A percentile compares a stretch with the other conserved stretches of the same genome.
phyloP scores from a whole-genome alignment of 345 rosid species.

The Salix viminalis region DNA sequence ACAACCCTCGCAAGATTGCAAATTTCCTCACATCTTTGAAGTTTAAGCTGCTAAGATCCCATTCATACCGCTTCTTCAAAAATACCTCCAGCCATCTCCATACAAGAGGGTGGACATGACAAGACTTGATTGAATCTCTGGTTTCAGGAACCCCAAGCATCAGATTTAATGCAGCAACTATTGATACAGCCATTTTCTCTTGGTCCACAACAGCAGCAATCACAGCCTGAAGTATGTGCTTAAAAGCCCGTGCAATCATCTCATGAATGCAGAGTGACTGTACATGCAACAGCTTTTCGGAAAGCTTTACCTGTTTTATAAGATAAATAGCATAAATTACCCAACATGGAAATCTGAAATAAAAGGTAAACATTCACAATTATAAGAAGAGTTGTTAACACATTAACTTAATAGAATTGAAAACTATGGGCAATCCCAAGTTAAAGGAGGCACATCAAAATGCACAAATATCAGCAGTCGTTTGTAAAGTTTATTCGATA shows the following conservation, averaged over 20 bases:
- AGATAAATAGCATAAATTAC: conserved; percentile 22
- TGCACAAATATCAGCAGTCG: background rate
- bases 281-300: conserved; percentile 90
- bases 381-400: background rate
- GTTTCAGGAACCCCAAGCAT: conserved; percentile 80
- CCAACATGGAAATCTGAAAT: conserved; percentile 7
- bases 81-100: conserved; percentile 91
- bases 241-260: conserved; percentile 94
- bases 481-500: background rate
- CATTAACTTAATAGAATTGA: background rate
- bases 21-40: conserved; percentile 85
- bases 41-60: conserved; percentile 72
- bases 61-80: conserved; percentile 83
- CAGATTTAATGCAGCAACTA: conserved; percentile 85
- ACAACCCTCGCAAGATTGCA: conserved; percentile 84
- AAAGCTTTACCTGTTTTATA: conserved; percentile 72
- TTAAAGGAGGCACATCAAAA: background rate
- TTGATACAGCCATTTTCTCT: conserved; percentile 58
- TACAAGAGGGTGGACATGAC: conserved; percentile 60
- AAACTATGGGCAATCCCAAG: background rate
- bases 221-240: conserved; percentile 85
- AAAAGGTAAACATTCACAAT: background rate
- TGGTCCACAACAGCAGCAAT: conserved; percentile 61
- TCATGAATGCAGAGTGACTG: conserved; percentile 94
- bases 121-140: conserved; percentile 37